Percentiles rank a stretch among this genome's conserved stretches.
Conservation (phyloP, 208 protist species). For the Acanthamoeba comandoni region DNA sequence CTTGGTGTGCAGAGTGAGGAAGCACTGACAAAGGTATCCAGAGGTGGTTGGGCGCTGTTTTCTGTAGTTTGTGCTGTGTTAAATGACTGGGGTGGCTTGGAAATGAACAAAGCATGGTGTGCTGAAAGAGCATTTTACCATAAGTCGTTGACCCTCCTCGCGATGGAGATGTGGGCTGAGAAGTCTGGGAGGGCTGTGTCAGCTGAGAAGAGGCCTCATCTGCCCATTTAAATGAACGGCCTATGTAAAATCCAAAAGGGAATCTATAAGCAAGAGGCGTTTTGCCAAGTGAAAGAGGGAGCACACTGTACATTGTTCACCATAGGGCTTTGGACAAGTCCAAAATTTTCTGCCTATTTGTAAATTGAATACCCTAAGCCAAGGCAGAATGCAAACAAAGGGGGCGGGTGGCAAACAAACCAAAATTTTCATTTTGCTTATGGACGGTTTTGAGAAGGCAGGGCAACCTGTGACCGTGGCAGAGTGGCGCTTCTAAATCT, state of each 20-base stretch:
- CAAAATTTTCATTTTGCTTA: neutral
- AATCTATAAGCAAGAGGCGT: too few species aligned
- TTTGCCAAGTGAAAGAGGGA: neutral
- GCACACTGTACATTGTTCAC: neutral
- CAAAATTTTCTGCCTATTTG: neutral
- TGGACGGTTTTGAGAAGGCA: neutral
- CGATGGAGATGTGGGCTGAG: neutral
- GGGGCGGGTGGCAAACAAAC: too few species aligned
- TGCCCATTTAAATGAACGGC: neutral
- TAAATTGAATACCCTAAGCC: too few species aligned
- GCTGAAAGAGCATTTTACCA: neutral
- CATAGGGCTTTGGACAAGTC: neutral
- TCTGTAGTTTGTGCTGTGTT: too few species aligned
- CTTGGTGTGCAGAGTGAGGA: too few species aligned
- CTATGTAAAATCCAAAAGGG: too few species aligned
- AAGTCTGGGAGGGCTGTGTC: neutral
- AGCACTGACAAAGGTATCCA: too few species aligned
- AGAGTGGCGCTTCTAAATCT: neutral
- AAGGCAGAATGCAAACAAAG: too few species aligned
- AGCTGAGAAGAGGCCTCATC: neutral
- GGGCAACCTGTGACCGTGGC: constrained; percentile 1
- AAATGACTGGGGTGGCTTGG: too few species aligned
- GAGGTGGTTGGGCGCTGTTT: too few species aligned
- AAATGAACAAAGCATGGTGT: too few species aligned
- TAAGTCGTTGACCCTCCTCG: neutral